phyloP scores from a whole-genome alignment of 352 stramenopile species.

The Globisporangium radiosum region DNA sequence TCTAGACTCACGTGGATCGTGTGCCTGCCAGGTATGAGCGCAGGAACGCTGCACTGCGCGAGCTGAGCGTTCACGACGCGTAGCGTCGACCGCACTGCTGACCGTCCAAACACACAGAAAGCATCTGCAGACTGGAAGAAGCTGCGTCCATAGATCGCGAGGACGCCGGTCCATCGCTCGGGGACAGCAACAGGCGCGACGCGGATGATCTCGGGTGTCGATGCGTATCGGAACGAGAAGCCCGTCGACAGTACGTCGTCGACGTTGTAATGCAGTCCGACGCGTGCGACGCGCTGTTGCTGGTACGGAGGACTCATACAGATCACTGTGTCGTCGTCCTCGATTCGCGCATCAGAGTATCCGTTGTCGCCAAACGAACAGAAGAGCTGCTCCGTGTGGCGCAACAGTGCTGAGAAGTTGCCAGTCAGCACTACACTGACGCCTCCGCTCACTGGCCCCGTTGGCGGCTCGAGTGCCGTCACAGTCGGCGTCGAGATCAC shows the following conservation, averaged over 20 bases:
- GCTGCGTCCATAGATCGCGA: conserved; percentile 25
- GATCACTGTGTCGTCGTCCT: conserved; percentile 5
- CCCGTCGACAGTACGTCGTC: conserved; percentile 18
- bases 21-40: conserved; percentile 15
- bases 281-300: not conserved
- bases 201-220: conserved; percentile 14
- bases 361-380: conserved; percentile 25
- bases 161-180: conserved; percentile 15
- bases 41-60: conserved; percentile 23
- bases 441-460: conserved; percentile 21
- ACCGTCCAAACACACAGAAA: conserved; percentile 23
- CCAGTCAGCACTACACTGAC: conserved; percentile 21
- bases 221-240: conserved; percentile 27
- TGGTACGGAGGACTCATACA: conserved; percentile 21
- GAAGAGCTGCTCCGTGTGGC: conserved; percentile 11
- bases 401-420: conserved; percentile 18
- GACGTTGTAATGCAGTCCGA: conserved; percentile 24
- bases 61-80: conserved; percentile 12
- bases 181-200: conserved; percentile 9
- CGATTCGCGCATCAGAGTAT: conserved; percentile 10
- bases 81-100: conserved; percentile 5
- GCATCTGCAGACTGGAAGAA: conserved; percentile 18
- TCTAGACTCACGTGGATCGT: conserved; percentile 28
- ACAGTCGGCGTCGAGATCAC: conserved; percentile 15
- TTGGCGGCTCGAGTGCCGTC: conserved; percentile 14